A percentile compares a stretch with the other conserved stretches of the same genome.
Evolutionary conservation across 225 moss, liverwort and hornwort genomes (phyloP).

Genomic region (Physcomitrium patens): DNA sequence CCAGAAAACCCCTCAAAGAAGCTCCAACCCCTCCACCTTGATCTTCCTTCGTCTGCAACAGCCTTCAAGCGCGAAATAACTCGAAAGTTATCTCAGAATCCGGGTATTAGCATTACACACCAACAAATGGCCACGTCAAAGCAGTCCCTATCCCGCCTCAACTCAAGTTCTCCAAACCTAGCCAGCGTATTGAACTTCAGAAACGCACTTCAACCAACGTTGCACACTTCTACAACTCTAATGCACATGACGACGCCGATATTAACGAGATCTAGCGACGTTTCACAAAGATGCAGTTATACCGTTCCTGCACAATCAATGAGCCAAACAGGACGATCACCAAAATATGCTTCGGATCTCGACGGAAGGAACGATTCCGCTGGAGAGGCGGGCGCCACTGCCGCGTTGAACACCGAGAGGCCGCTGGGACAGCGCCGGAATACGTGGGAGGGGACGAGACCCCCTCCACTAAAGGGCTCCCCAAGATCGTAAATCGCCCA

Average conservation of each 20-base stretch:
- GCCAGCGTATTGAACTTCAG: background rate
- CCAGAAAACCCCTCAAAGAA: background rate
- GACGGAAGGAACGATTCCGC: background rate
- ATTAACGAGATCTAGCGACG: background rate
- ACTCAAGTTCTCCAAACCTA: background rate
- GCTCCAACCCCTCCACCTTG: background rate
- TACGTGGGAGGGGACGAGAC: no score
- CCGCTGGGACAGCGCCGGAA: no score
- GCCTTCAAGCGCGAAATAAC: no score
- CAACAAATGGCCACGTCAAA: background rate
- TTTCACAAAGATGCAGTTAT: background rate
- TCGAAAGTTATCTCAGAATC: background rate
- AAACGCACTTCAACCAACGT: background rate
- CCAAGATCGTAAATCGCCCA: no score
- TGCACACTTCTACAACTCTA: background rate
- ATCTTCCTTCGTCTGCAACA: background rate
- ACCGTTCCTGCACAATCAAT: background rate
- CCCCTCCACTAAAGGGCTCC: no score
- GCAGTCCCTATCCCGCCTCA: background rate
- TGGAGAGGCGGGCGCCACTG: background rate
- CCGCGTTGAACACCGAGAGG: background rate
- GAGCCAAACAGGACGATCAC: background rate
- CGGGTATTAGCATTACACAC: background rate
- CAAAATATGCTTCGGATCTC: background rate
- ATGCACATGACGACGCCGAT: background rate